Base-by-base conservation (phyloP, 257 asterid genomes). In the Anisodus acutangulus region DNA sequence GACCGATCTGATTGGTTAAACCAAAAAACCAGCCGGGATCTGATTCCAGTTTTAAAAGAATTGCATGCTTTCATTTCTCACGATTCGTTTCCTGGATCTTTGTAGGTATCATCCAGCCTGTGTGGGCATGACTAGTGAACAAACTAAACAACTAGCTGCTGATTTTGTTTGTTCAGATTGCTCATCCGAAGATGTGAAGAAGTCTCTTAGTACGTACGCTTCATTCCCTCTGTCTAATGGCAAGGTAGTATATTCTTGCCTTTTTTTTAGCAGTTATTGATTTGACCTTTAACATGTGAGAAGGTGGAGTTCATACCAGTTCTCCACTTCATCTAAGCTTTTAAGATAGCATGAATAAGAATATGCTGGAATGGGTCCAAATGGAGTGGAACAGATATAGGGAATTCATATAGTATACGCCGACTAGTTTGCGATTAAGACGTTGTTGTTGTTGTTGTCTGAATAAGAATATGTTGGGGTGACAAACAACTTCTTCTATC, bases 21-120 rank as follows among this genome's bases (percentile, higher is more conserved):
- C 62, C 62, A 11, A 49, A 74, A 74, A 49, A 49, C 19, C 45
- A 49, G 60, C 43, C 22, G 51, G 63, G 63, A 26, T 53, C 9
- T 35, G 13, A 2, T 76, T 76, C 47, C 26, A 51, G 15, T 53
- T 51, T 49, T 51, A 26, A 51, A 49, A 74, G 19, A 43, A 74
- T 12, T 22, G 62, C 47, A 13, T 13, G 45, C 64, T 26, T 49
- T 49, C 62, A 22, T 74, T 80, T 59, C 82, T 12, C 31, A 62
- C 11, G 0, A 49, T 39, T 6, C 19, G 47, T 16, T 69, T 13
- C 78, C 55, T 17, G 78, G 86, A 43, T 49, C 69, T 85, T 82
- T 82, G 74, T 83, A 93, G 98, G 98, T 94, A 86, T 85, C 98
- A 94, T 90, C 98, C 98, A 4, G 87, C 84, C 70, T 94, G 98